These are phyloP conservation scores for Akanthomyces muscarius DNA, from an alignment of 2,329 filamentous ascomycete species.

Conservation along the genomic window DNA sequence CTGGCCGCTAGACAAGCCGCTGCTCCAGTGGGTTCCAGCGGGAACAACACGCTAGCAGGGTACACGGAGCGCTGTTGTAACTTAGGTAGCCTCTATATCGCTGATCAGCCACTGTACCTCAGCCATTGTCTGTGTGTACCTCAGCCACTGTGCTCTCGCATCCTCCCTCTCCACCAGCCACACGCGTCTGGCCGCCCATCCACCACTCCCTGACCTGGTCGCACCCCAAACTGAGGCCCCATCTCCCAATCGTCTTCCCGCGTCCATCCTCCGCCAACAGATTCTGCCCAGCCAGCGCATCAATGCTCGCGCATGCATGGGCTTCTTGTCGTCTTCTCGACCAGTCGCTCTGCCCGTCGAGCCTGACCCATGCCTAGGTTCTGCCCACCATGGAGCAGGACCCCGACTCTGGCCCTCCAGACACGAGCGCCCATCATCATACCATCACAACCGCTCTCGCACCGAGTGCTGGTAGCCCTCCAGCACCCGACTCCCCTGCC, in stretches of 20 bases:
- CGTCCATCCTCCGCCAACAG: constrained; percentile 8
- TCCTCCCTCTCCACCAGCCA: constrained; percentile 9
- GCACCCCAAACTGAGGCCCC: constrained; percentile 16
- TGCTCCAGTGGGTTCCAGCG: not conserved
- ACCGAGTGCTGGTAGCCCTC: not conserved
- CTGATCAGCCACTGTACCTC: not conserved
- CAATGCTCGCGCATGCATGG: constrained; percentile 34
- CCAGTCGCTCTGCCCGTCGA: constrained; percentile 39
- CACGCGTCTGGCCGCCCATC: constrained; percentile 5
- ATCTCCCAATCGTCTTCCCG: constrained; percentile 17
- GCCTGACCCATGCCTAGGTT: constrained; percentile 42
- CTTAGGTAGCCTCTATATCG: not conserved
- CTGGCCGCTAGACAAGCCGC: not conserved
- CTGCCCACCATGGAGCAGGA: constrained; percentile 43
- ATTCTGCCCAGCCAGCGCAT: constrained; percentile 16
- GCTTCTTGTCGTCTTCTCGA: constrained; percentile 35
- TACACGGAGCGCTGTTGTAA: not conserved
- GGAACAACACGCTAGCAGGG: not conserved
- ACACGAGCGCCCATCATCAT: constrained; percentile 21
- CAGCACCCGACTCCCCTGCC: not conserved
- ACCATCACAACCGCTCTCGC: constrained; percentile 20
- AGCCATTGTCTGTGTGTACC: not conserved
- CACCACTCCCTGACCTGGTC: constrained; percentile 10
- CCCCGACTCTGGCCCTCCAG: constrained; percentile 21
- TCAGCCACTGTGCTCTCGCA: not conserved